A percentile compares a stretch with the other conserved stretches of the same genome.
These are phyloP conservation scores for Corniculantispora saksenae DNA, from an alignment of 2,329 filamentous ascomycete species.

Conservation along the genomic window DNA sequence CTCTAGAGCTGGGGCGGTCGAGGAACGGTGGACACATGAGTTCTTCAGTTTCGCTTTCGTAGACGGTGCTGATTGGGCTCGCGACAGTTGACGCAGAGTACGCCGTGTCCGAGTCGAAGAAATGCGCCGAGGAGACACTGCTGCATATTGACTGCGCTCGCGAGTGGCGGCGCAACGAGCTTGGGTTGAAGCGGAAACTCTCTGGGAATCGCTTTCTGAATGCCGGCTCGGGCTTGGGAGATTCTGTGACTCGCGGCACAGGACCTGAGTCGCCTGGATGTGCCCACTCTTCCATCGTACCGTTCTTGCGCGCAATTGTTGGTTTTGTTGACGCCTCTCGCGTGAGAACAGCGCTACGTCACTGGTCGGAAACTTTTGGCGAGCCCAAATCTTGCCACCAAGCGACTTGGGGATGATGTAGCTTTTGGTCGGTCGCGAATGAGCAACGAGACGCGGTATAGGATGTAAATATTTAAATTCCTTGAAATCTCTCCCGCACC, in stretches of 20 bases:
- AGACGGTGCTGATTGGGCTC: slow-evolving; percentile 38
- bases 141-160: slow-evolving; percentile 24
- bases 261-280: background rate
- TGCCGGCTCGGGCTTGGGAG: background rate
- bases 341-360: background rate
- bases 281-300: background rate
- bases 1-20: background rate
- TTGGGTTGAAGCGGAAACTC: slow-evolving; percentile 23
- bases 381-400: background rate
- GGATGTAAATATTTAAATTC: background rate
- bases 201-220: slow-evolving; percentile 28
- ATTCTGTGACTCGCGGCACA: background rate
- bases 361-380: background rate
- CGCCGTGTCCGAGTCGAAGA: slow-evolving; percentile 41
- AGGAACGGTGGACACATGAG: background rate
- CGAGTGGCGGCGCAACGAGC: slow-evolving; percentile 34
- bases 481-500: background rate
- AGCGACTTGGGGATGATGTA: background rate
- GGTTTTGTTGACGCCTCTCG: background rate
- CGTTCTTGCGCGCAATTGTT: background rate
- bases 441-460: background rate
- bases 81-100: slow-evolving; percentile 38
- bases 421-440: background rate
- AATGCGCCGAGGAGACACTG: slow-evolving; percentile 38
- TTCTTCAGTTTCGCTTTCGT: slow-evolving; percentile 30